phyloP scores from a whole-genome alignment of 2,329 filamentous ascomycete species.

The Penicillium aurantiogriseum region DNA sequence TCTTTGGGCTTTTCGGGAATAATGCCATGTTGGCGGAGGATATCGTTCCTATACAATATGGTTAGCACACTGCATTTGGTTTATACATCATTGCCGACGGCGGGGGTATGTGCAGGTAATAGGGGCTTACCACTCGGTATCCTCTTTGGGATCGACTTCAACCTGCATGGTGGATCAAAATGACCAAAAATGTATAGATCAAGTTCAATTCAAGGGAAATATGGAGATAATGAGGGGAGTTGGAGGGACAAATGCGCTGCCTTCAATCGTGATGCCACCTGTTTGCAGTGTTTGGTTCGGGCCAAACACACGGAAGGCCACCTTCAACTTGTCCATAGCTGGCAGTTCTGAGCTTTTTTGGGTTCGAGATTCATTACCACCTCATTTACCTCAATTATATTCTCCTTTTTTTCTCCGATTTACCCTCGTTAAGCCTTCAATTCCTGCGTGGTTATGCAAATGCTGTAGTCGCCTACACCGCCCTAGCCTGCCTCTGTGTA shows the following conservation, averaged over 20 bases:
- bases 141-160: slow-evolving; percentile 90
- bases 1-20: slow-evolving; percentile 98
- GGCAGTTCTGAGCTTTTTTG: slow-evolving; percentile 22
- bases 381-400: slow-evolving; percentile 13
- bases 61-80: slow-evolving; percentile 14
- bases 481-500: slow-evolving; percentile 24
- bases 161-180: slow-evolving; percentile 58
- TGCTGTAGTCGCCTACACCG: slow-evolving; percentile 27
- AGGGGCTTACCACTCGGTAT: slow-evolving; percentile 82
- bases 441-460: slow-evolving; percentile 20
- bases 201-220: slow-evolving; percentile 1
- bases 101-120: slow-evolving; percentile 13
- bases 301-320: slow-evolving; percentile 41
- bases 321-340: slow-evolving; percentile 33
- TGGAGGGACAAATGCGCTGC: slow-evolving; percentile 10
- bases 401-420: slow-evolving; percentile 1
- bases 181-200: neutral
- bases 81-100: slow-evolving; percentile 12
- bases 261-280: slow-evolving; percentile 32
- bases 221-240: slow-evolving; percentile 2
- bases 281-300: slow-evolving; percentile 41
- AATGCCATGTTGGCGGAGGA: slow-evolving; percentile 90
- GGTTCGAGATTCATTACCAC: slow-evolving; percentile 16
- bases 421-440: neutral
- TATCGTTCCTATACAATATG: slow-evolving; percentile 75